Base-by-base conservation (phyloP, 352 stramenopile species). In the Pythium utonaiense region DNA sequence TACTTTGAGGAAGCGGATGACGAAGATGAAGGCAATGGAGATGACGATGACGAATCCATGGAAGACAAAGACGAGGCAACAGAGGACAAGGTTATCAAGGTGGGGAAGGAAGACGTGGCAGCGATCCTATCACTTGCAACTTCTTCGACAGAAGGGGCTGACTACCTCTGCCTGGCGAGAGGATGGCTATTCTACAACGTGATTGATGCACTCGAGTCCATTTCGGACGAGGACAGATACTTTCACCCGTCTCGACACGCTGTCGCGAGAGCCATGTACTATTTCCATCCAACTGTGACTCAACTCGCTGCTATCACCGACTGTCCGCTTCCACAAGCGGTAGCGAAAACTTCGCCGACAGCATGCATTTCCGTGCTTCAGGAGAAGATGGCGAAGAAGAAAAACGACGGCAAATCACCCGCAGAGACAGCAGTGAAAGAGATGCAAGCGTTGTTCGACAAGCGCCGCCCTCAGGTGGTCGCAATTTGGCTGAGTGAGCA, bases 201-300 rank as follows among this genome's bases (percentile, higher is more conserved):
- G 28, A 63, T 92, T 30, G 71, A 89, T 8, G 84, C 84, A 9
- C 66, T 94, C 1, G 80, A 91, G 48, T 87, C 75, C 1, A 88
- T 92, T 50, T 82, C 77, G 27, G 73, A 86, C 16, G 80, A 92
- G 57, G 84, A 94, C 56, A 75, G 82, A 33, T 94, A 94, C 59
- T 92, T 92, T 28, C 84, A 94, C 52, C 73, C 82, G 10, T 90
- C 82, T 4, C 71, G 80, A 0, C 89, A 80, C 57, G 65, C 78
- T 24, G 59, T 91, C 14, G 77, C 84, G 0, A 78, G 74, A 28
- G 69, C 75, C 6, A 70, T 91, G 40, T 86, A 88, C 30, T 75
- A 67, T 60, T 64, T 84, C 30, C 73, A 70, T 12, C 64, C 66
- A 0, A 73, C 84, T 4, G 66, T 82, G 10, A 45, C 54, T 1